A percentile compares a stretch with the other conserved stretches of the same genome.
Evolutionary conservation across 225 moss, liverwort and hornwort species (phyloP).

Genomic region (Physcomitrium patens): DNA sequence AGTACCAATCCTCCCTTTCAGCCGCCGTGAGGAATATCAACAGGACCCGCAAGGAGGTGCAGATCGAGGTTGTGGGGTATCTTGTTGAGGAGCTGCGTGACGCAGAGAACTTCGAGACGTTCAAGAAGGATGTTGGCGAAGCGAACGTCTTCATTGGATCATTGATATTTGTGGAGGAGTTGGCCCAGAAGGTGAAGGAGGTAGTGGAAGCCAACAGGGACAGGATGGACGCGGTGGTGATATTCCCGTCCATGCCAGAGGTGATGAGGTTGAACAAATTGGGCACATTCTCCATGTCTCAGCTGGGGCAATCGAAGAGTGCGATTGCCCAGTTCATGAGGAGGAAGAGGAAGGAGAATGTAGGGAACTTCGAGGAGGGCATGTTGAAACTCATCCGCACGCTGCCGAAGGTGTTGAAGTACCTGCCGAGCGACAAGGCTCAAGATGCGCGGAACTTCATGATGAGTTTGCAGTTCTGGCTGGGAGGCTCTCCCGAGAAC

Average conservation of each 20-base stretch:
- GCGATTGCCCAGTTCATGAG: slow-evolving; percentile 99
- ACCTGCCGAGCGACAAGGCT: slow-evolving; percentile 89
- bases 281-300: slow-evolving; percentile 97
- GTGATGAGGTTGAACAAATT: slow-evolving; percentile 98
- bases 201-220: slow-evolving; percentile 83
- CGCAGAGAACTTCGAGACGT: slow-evolving; percentile 78
- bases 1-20: slow-evolving; percentile 91
- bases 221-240: slow-evolving; percentile 84
- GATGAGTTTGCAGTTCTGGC: slow-evolving; percentile 99
- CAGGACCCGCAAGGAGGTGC: slow-evolving; percentile 68
- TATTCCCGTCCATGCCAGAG: slow-evolving; percentile 99
- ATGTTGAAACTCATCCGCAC: slow-evolving; percentile 98
- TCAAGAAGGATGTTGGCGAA: slow-evolving; percentile 83
- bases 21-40: slow-evolving; percentile 94
- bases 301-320: slow-evolving; percentile 94
- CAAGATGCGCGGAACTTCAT: slow-evolving; percentile 96
- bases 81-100: slow-evolving; percentile 94
- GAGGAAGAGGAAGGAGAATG: slow-evolving; percentile 91
- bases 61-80: slow-evolving; percentile 94
- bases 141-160: slow-evolving; percentile 98
- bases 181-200: slow-evolving; percentile 82
- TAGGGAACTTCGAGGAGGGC: slow-evolving; percentile 94
- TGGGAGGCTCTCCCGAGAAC: slow-evolving; percentile 96
- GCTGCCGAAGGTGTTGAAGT: slow-evolving; percentile 88
- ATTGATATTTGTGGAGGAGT: slow-evolving; percentile 92